Evolutionary conservation across 352 stramenopile genomes (phyloP).

Genomic region (Globisporangium cystogenes): DNA sequence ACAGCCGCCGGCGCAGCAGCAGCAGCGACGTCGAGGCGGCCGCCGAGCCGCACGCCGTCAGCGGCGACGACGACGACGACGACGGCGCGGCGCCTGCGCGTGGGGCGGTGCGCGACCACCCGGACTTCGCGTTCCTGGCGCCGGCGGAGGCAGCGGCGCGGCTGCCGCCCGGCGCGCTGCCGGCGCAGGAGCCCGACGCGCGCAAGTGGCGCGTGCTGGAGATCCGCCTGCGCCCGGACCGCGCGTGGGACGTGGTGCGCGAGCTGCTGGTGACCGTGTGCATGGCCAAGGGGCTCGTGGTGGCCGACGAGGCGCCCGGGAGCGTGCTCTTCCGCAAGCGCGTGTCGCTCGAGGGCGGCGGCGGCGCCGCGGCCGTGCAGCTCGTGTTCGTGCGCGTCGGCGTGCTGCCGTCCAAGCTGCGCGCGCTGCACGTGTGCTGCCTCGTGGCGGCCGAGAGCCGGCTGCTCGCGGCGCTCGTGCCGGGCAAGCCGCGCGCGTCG

Average conservation of each 20-base stretch:
- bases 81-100: constrained; percentile 28
- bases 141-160: neutral
- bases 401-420: constrained; percentile 72
- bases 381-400: constrained; percentile 70
- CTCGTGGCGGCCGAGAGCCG: constrained; percentile 60
- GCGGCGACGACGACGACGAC: constrained; percentile 75
- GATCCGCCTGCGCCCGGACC: constrained; percentile 63
- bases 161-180: constrained; percentile 7
- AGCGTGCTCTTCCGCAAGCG: constrained; percentile 74
- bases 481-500: constrained; percentile 30
- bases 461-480: constrained; percentile 49
- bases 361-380: constrained; percentile 57
- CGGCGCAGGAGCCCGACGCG: constrained; percentile 59
- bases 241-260: constrained; percentile 69
- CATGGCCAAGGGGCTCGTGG: constrained; percentile 66
- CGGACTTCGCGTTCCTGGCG: constrained; percentile 55
- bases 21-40: constrained; percentile 25
- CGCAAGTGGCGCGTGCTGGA: constrained; percentile 65
- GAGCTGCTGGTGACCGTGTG: constrained; percentile 74
- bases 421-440: constrained; percentile 64
- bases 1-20: neutral
- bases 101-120: constrained; percentile 53
- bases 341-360: constrained; percentile 52
- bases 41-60: constrained; percentile 46
- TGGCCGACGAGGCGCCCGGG: constrained; percentile 43